Percentiles rank a stretch among this genome's conserved stretches.
Evolutionary conservation across 2,329 filamentous ascomycete genomes (phyloP).

Genomic region (Coniosporium tulheliwenetii): DNA sequence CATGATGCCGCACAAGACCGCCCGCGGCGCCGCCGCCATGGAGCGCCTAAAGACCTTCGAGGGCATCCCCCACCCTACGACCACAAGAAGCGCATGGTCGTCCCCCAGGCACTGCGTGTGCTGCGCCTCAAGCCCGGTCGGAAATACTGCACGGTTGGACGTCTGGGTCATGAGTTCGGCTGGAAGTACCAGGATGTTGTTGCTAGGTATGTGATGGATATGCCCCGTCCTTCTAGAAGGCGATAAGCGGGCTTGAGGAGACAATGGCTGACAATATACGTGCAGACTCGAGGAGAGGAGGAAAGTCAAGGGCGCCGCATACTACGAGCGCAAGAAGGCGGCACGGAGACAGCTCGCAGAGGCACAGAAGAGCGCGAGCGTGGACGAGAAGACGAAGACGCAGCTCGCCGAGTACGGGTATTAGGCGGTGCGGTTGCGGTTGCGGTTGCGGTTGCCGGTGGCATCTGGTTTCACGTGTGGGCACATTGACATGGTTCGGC

Average conservation of each 20-base stretch:
- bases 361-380: constrained; percentile 80
- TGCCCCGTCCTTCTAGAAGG: not conserved
- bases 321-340: constrained; percentile 99
- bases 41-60: constrained; percentile 99
- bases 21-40: constrained; percentile 87
- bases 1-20: constrained; percentile 99
- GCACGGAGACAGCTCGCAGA: constrained; percentile 78
- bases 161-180: constrained; percentile 96
- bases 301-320: constrained; percentile 98
- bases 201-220: constrained; percentile 56
- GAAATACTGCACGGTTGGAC: constrained; percentile 99
- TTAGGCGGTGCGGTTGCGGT: constrained; percentile 37
- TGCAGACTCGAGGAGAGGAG: constrained; percentile 92
- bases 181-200: constrained; percentile 99
- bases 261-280: constrained; percentile 8
- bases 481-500: not conserved
- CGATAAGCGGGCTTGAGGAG: not conserved
- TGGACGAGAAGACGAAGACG: constrained; percentile 74
- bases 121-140: constrained; percentile 95
- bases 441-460: not conserved
- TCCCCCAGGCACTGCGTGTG: constrained; percentile 93
- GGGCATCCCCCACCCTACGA: constrained; percentile 97
- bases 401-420: constrained; percentile 84
- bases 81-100: constrained; percentile 99
- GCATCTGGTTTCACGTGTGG: not conserved